A percentile compares a stretch with the other conserved stretches of the same genome.
Evolutionary conservation across 2,329 filamentous ascomycete genomes (phyloP).

Genomic region (Zalaria obscura): DNA sequence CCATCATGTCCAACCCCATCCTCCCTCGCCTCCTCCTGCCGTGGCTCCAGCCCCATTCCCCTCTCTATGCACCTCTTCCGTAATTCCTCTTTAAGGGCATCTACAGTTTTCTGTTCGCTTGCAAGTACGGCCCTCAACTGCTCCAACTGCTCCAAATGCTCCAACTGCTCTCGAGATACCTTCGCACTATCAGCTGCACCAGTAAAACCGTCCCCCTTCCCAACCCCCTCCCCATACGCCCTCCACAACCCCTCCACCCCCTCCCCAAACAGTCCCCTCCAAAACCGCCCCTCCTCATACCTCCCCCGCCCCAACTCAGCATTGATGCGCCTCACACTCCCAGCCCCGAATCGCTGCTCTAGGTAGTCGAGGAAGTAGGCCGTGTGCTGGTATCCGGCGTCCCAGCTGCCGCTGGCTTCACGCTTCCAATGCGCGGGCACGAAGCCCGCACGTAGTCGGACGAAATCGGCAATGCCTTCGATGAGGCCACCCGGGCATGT

Average conservation of each 20-base stretch:
- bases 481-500: conserved; percentile 56
- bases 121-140: no score
- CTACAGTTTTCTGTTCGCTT: no score
- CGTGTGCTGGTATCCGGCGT: conserved; percentile 78
- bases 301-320: conserved; percentile 46
- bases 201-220: conserved; percentile 12
- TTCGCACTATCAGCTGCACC: neutral
- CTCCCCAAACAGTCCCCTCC: conserved; percentile 53
- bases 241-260: conserved; percentile 58
- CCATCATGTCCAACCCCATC: no score
- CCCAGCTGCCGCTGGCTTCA: conserved; percentile 52
- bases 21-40: no score
- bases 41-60: no score
- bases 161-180: no score
- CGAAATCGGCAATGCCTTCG: conserved; percentile 89
- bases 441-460: conserved; percentile 59
- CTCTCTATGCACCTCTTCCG: no score
- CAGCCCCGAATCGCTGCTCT: conserved; percentile 46
- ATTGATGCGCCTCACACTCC: conserved; percentile 44
- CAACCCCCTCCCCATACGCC: conserved; percentile 48
- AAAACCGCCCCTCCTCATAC: conserved; percentile 53
- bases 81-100: no score
- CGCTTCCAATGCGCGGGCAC: conserved; percentile 72
- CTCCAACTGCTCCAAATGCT: no score
- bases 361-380: conserved; percentile 84